Evolutionary conservation across 805 yeast species (phyloP), one percentile per base, ranked within the genome.

Genomic region (Scheffersomyces coipomensis): DNA sequence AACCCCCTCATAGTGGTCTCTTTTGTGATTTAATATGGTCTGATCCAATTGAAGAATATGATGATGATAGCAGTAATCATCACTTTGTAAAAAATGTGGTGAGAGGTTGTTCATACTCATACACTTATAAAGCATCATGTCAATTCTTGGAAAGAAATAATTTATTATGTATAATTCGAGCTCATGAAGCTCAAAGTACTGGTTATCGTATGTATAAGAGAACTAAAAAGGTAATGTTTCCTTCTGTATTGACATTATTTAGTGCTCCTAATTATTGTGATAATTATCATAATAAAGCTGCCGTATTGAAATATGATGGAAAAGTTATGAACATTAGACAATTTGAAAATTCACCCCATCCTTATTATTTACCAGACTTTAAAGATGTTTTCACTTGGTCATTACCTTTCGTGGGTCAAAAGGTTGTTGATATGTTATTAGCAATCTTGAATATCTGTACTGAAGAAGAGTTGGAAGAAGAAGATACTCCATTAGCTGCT

Each of bases 321-420:
- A 84, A 89, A 50, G 93, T 89, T 17, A 85, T 91, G 93, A 93
- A 91, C 62, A 91, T 91, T 41, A 78, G 97, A 41, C 98, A 91
- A 64, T 91, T 93, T 71, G 89, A 90, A 62, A 67, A 83, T 53
- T 81, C 89, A 21, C 95, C 96, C 4, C 98, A 91, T 64, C 99
- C 99, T 1, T 91, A 93, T 65, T 89, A 95, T 88, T 72, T 93
- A 49, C 98, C 98, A 6, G 89, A 89, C 60, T 88, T 90, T 53
- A 88, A 90, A 95, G 97, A 93, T 61, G 96, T 91, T 5, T 91
- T 91, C 62, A 85, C 96, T 9, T 93, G 98, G 98, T 87, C 97
- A 2, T 70, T 91, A 41, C 99, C 98, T 6, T 91, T 93, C 68
- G 97, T 93, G 18, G 98, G 97, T 16, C 97, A 91, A 60, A 88